These are phyloP conservation scores for Vicia faba DNA, from an alignment of 306 rosid genomes.

Conservation along the genomic window DNA sequence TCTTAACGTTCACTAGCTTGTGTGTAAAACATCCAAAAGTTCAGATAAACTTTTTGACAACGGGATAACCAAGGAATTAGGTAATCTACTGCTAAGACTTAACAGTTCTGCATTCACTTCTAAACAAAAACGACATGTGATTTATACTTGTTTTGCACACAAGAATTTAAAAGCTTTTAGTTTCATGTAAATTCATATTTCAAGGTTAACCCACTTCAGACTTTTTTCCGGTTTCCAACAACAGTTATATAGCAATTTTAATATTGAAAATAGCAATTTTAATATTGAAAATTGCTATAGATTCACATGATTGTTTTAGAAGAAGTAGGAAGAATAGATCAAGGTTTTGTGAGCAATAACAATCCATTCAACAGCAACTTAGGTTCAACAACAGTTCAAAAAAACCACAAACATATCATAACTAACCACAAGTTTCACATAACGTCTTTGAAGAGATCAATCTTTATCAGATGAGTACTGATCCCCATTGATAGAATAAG, in stretches of 20 bases:
- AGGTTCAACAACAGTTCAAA: slow-evolving; percentile 5
- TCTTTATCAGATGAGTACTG: slow-evolving; percentile 21
- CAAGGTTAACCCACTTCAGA: not conserved
- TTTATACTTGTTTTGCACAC: not conserved
- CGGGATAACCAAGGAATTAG: not conserved
- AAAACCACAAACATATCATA: not conserved
- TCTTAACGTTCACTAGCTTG: not conserved
- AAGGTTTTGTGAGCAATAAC: not conserved
- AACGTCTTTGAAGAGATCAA: slow-evolving; percentile 6
- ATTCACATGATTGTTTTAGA: slow-evolving; percentile 4
- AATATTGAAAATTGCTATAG: not conserved
- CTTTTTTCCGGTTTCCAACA: not conserved
- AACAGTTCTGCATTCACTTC: slow-evolving; percentile 1
- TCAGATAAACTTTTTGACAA: not conserved
- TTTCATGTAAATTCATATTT: slow-evolving; percentile 1
- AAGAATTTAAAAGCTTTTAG: not conserved
- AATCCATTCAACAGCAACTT: not conserved
- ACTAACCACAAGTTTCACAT: slow-evolving; percentile 1
- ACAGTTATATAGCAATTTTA: not conserved
- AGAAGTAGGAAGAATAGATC: not conserved
- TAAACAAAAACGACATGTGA: not conserved
- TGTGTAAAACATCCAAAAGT: not conserved
- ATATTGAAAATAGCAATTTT: not conserved
- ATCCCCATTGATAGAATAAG: slow-evolving; percentile 13
- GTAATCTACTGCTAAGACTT: not conserved